Evolutionary conservation across 768 basidiomycete species (phyloP), one percentile per base, ranked within the genome.

Genomic region (Pulveroboletus sp.): DNA sequence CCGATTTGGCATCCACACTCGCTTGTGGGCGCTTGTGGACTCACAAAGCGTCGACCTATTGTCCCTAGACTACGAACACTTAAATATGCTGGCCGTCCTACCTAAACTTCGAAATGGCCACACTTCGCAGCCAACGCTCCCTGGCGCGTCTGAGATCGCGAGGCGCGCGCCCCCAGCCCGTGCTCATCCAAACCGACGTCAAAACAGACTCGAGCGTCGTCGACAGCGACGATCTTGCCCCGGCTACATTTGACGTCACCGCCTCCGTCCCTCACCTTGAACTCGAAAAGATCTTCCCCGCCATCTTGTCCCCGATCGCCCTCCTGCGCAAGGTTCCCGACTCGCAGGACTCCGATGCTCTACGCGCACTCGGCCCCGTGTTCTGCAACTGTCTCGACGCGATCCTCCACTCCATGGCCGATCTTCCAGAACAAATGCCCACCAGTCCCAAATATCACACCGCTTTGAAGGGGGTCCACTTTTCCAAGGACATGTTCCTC

Each of bases 241-340:
- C 63, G 11, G 48, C 68, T 16, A 59, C 59, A 0, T 64, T 68
- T 5, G 35, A 37, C 8, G 30, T 51, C 13, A 20, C 50, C 7
- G 44, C 37, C 26, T 14, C 22, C 55, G 12, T 44, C 40, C 50
- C 61, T 17, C 57, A 40, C 8, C 71, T 69, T 46, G 49, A 66
- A 32, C 60, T 74, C 19, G 65, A 69, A 22, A 62, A 50, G 32
- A 62, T 67, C 6, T 73, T 71, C 49, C 70, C 73, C 1, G 68
- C 71, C 1, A 69, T 75, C 45, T 40, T 71, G 43, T 49, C 51
- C 13, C 60, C 69, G 4, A 52, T 64, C 19, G 55, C 54, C 0
- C 55, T 65, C 43, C 64, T 75, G 40, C 61, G 50, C 43, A 42
- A 40, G 19, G 42, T 67, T 9, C 48, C 60, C 12, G 56, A 56